Percentiles rank a stretch among this genome's conserved stretches.
Conservation (phyloP, 2,329 filamentous ascomycete species). For the Arthrobotrys sinensis region DNA sequence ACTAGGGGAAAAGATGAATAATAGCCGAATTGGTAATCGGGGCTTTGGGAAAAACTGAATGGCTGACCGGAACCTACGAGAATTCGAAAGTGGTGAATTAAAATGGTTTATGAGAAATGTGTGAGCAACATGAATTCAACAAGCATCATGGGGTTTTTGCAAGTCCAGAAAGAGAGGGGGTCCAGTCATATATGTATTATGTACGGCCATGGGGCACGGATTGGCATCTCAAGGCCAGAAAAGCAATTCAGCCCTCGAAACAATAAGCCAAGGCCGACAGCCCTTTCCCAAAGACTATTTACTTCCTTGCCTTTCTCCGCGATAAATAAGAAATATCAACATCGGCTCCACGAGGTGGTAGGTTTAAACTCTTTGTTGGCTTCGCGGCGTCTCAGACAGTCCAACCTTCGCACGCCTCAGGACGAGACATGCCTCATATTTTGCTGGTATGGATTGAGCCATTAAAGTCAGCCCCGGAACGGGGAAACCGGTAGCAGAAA, state of each 20-base stretch:
- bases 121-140: slow-evolving; percentile 36
- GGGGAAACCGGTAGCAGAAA: slow-evolving; percentile 48
- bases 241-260: slow-evolving; percentile 25
- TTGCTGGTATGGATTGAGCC: slow-evolving; percentile 48
- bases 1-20: slow-evolving; percentile 11
- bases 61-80: slow-evolving; percentile 51
- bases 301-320: slow-evolving; percentile 16
- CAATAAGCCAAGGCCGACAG: slow-evolving; percentile 31
- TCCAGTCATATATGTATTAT: slow-evolving; percentile 40
- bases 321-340: slow-evolving; percentile 39
- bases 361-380: slow-evolving; percentile 45
- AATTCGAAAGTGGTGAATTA: slow-evolving; percentile 14
- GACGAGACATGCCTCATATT: slow-evolving; percentile 55
- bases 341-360: slow-evolving; percentile 27
- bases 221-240: slow-evolving; percentile 29
- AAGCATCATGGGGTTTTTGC: slow-evolving; percentile 28
- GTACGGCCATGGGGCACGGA: slow-evolving; percentile 26
- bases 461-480: slow-evolving; percentile 53
- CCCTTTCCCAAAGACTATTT: slow-evolving; percentile 16
- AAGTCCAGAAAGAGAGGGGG: slow-evolving; percentile 1
- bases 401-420: slow-evolving; percentile 52
- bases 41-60: slow-evolving; percentile 14
- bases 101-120: slow-evolving; percentile 44
- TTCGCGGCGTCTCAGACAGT: slow-evolving; percentile 49
- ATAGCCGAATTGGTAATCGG: slow-evolving; percentile 32